Evolutionary conservation across 2,329 filamentous ascomycete species (phyloP).

Genomic region (Alternaria infectoria): DNA sequence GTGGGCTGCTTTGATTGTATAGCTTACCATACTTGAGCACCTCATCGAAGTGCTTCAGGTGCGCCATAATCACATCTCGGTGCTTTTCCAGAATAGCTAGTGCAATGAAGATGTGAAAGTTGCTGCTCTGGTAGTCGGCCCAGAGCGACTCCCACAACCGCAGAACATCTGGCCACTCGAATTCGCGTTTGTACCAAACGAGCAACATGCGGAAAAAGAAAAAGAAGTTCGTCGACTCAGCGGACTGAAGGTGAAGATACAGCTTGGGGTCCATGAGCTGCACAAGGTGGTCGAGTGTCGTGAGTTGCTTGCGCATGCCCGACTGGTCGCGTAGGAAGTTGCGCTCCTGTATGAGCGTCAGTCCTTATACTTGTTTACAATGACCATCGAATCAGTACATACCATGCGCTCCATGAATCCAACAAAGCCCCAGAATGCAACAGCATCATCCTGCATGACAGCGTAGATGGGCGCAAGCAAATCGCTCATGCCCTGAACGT

Average conservation of each 20-base stretch:
- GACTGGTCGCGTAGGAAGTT: slow-evolving; percentile 96
- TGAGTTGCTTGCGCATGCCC: slow-evolving; percentile 91
- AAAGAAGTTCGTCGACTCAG: slow-evolving; percentile 98
- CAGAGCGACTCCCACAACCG: slow-evolving; percentile 91
- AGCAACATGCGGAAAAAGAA: slow-evolving; percentile 99
- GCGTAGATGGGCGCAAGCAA: slow-evolving; percentile 95
- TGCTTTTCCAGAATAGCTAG: slow-evolving; percentile 95
- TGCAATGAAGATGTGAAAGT: slow-evolving; percentile 94
- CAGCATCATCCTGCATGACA: slow-evolving; percentile 93
- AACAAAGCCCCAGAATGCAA: slow-evolving; percentile 96
- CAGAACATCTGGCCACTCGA: slow-evolving; percentile 85
- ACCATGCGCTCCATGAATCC: slow-evolving; percentile 96
- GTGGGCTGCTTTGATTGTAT: not conserved
- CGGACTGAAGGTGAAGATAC: slow-evolving; percentile 85
- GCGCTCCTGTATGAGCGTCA: slow-evolving; percentile 64
- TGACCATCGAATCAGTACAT: slow-evolving; percentile 9
- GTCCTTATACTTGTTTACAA: not conserved
- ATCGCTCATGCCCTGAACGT: slow-evolving; percentile 99
- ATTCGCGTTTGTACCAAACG: slow-evolving; percentile 99
- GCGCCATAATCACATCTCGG: slow-evolving; percentile 92
- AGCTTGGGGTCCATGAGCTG: slow-evolving; percentile 96
- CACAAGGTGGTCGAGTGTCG: slow-evolving; percentile 91
- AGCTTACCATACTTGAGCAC: slow-evolving; percentile 89
- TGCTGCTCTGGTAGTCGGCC: slow-evolving; percentile 88
- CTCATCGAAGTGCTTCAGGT: slow-evolving; percentile 93